phyloP scores from a whole-genome alignment of 331 rosid genomes.

The Quercus lobata region DNA sequence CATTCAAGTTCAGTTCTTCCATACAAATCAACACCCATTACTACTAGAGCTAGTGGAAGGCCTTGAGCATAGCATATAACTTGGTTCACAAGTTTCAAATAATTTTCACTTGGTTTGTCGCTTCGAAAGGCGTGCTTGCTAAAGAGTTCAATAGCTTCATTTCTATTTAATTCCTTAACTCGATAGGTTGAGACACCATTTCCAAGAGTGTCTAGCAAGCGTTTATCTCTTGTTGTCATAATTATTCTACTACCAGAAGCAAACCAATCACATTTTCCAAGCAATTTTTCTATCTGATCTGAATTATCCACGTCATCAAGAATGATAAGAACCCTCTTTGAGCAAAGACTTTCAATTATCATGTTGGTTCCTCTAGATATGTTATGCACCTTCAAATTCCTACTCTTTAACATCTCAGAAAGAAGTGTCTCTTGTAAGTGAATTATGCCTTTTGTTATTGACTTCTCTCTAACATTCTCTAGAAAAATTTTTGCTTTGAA shows the following conservation, averaged over 20 bases:
- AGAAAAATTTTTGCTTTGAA: constrained; percentile 4
- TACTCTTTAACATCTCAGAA: constrained; percentile 19
- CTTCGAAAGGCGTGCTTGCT: constrained; percentile 24
- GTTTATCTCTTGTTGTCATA: no score
- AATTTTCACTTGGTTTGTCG: constrained; percentile 3
- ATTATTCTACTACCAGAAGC: no score
- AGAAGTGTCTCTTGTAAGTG: constrained; percentile 22
- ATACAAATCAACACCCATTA: no score
- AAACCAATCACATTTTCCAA: no score
- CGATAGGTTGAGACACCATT: background rate
- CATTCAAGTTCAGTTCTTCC: background rate
- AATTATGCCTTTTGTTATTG: constrained; percentile 17
- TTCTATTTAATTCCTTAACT: constrained; percentile 4
- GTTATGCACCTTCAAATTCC: constrained; percentile 7
- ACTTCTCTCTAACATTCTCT: constrained; percentile 23
- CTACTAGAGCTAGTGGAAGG: background rate
- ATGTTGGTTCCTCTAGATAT: constrained; percentile 7
- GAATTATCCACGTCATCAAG: constrained; percentile 25
- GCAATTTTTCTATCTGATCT: background rate
- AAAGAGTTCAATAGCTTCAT: constrained; percentile 25
- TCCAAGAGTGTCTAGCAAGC: background rate
- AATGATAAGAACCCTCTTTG: background rate
- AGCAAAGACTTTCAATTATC: constrained; percentile 12
- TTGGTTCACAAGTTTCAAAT: background rate
- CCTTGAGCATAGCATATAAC: constrained; percentile 26